Percentiles rank a stretch among this genome's conserved stretches.
phyloP scores from a whole-genome alignment of 1,284 basidiomycete genomes.

The Cryptococcus sp. region DNA sequence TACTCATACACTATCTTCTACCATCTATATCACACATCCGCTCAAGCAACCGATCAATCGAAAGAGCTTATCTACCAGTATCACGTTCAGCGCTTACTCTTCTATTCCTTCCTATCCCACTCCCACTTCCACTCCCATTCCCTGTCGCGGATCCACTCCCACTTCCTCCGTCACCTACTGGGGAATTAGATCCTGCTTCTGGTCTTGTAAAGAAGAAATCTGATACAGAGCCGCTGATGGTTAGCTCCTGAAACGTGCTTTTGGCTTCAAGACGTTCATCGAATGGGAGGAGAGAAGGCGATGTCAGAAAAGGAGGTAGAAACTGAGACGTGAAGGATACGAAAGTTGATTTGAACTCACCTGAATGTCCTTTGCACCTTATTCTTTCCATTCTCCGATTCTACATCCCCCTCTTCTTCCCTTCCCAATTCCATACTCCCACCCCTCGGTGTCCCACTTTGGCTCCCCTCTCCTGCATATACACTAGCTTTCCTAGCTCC shows the following conservation, averaged over 20 bases:
- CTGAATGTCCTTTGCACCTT: conserved; percentile 44
- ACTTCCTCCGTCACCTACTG: neutral
- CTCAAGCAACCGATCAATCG: too few relatives aligned
- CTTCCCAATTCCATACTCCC: conserved; percentile 30
- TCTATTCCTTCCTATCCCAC: neutral
- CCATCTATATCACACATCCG: too few relatives aligned
- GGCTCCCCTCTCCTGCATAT: conserved; percentile 27
- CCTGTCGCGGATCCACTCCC: neutral
- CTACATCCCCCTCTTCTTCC: conserved; percentile 30
- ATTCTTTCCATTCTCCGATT: conserved; percentile 47
- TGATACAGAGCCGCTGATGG: conserved; percentile 22
- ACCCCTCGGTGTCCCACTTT: conserved; percentile 23
- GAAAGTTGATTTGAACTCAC: too few relatives aligned
- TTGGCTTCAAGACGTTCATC: too few relatives aligned
- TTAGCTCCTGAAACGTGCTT: neutral
- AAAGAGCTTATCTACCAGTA: neutral
- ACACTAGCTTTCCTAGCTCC: conserved; percentile 49
- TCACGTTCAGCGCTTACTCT: neutral
- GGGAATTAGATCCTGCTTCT: neutral
- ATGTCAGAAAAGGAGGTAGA: too few relatives aligned
- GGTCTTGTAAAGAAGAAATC: conserved; percentile 30
- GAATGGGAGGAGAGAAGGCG: too few relatives aligned
- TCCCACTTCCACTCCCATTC: too few relatives aligned
- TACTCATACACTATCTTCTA: too few relatives aligned
- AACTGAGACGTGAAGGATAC: too few relatives aligned